Conservation (phyloP, 495 filamentous ascomycete genomes). For the Pseudoneurospora amorphoporcata region DNA sequence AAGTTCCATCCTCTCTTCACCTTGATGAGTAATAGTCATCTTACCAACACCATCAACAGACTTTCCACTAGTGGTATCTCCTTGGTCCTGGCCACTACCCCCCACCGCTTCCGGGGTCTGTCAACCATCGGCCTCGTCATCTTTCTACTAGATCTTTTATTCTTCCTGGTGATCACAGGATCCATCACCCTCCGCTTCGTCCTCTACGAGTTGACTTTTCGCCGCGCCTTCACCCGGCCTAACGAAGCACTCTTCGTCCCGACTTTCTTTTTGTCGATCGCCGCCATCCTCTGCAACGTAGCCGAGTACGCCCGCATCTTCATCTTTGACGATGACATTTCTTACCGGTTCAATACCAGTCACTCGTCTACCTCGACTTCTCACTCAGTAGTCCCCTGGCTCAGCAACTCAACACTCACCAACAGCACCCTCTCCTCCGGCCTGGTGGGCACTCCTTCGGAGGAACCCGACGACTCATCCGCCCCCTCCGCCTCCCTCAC, state of each 20-base stretch:
- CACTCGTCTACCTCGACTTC: not conserved
- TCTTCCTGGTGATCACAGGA: constrained; percentile 44
- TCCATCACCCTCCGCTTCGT: constrained; percentile 48
- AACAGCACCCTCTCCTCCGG: not conserved
- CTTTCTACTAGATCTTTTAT: constrained; percentile 51
- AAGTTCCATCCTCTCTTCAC: not conserved
- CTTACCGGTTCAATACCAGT: not conserved
- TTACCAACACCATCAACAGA: constrained; percentile 4
- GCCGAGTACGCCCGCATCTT: constrained; percentile 44
- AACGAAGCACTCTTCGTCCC: constrained; percentile 57
- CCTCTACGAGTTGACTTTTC: constrained; percentile 38
- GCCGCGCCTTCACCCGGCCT: constrained; percentile 48
- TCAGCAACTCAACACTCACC: not conserved
- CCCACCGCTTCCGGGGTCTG: constrained; percentile 48
- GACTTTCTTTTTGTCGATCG: constrained; percentile 55
- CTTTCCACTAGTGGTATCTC: constrained; percentile 60
- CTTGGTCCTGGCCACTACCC: constrained; percentile 47
- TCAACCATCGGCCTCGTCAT: constrained; percentile 47
- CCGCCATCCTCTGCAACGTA: constrained; percentile 50
- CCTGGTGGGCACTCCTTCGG: not conserved
- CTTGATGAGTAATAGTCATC: not conserved
- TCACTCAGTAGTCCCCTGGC: not conserved
- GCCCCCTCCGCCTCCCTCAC: constrained; percentile 16
- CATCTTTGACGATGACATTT: constrained; percentile 29
- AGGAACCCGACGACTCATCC: not conserved